Evolutionary conservation across 768 basidiomycete species (phyloP).

Genomic region (Mycena metata): DNA sequence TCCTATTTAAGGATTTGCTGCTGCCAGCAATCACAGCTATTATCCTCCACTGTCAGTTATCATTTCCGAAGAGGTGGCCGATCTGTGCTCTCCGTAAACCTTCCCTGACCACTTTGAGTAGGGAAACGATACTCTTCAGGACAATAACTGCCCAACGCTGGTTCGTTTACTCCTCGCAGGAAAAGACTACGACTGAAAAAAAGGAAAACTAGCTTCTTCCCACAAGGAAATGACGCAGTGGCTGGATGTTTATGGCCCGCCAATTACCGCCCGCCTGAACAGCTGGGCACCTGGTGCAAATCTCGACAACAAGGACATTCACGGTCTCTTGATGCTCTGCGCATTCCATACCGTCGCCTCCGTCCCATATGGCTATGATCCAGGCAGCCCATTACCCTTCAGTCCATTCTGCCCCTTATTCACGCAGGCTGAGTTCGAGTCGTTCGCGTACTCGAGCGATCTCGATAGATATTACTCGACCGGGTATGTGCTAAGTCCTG

Average conservation of each 20-base stretch:
- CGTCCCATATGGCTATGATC: conserved; percentile 14
- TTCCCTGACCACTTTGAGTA: conserved; percentile 37
- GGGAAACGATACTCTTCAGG: conserved; percentile 78
- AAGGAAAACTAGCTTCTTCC: conserved; percentile 39
- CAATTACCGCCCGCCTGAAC: conserved; percentile 73
- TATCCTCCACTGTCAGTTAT: conserved; percentile 67
- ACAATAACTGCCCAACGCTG: conserved; percentile 71
- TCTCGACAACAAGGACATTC: conserved; percentile 66
- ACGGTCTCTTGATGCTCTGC: conserved; percentile 78
- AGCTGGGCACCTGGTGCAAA: conserved; percentile 71
- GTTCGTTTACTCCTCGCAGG: conserved; percentile 22
- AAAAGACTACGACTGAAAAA: no score
- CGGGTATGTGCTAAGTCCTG: conserved; percentile 65
- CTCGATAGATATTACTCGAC: conserved; percentile 84
- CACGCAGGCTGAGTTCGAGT: conserved; percentile 68
- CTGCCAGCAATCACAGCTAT: conserved; percentile 60
- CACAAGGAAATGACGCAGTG: conserved; percentile 62
- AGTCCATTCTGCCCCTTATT: conserved; percentile 85
- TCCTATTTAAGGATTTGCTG: conserved; percentile 65
- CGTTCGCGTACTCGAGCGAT: conserved; percentile 79
- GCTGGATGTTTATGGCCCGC: conserved; percentile 66
- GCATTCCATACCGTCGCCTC: conserved; percentile 77
- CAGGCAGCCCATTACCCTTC: conserved; percentile 46
- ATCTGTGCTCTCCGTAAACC: background rate
- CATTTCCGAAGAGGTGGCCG: conserved; percentile 59